Base-by-base conservation (phyloP, 2,329 filamentous ascomycete genomes). In the Ophiostoma montium region DNA sequence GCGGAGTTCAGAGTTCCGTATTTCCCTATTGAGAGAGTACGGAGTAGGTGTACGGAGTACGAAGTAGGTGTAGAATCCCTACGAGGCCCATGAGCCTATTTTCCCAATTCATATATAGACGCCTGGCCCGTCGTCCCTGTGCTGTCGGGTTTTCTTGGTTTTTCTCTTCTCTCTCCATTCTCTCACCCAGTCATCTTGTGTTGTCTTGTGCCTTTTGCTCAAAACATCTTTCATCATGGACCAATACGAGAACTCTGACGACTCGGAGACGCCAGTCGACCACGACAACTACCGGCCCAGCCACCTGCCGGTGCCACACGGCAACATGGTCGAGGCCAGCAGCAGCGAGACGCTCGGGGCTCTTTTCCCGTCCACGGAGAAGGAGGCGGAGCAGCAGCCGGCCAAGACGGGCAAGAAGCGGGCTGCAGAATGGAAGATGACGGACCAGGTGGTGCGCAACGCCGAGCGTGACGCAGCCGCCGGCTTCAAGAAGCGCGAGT, bases 401-500 rank as follows among this genome's bases (percentile, higher is more conserved):
- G 23, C 32, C 35, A 38, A 19, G n/a, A 16, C n/a, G 19, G 15
- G 12, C 32, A 35, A 35, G 15, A 35, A 39, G 36, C 18, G 19
- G 36, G 18, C 16, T 10, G 36, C 36, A 13, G 36, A 39, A 39
- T 39, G 36, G 36, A 39, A 18, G 9, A 39, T 39, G 36, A 39
- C 36, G 6, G 16, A 16, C n/a, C 36, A 39, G 16, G 36, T 39
- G 10, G 11, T 39, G 2, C 36, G 36, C n/a, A 39, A 39, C 23
- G 23, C 23, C 23, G 46, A 48, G 36, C 46, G 46, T 23, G 46
- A 48, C 1, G 36, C 36, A 12, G 46, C 36, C 2, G 35, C 46
- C 27, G 47, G 47, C 8, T 48, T 48, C 47, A 43, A 43, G 47
- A 31, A 19, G 27, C 47, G 52, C 18, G 50, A 52, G 56, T 68